Conservation (phyloP, 768 basidiomycete species). For the Paxillus ammoniavirescens region DNA sequence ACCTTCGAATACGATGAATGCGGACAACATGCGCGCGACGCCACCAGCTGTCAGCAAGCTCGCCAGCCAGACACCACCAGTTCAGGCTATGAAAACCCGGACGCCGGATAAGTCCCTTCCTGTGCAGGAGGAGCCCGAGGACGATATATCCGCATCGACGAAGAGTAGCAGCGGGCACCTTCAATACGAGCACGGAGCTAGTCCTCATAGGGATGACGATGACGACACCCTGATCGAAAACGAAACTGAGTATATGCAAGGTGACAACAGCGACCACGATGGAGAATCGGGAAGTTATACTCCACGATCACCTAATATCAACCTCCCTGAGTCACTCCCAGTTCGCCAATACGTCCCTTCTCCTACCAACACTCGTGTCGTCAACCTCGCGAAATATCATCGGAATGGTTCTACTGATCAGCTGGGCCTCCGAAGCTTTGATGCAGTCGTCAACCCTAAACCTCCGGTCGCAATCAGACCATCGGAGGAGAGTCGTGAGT, state of each 20-base stretch:
- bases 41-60: slow-evolving; percentile 38
- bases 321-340: slow-evolving; percentile 49
- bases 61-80: slow-evolving; percentile 54
- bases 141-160: slow-evolving; percentile 43
- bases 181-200: slow-evolving; percentile 34
- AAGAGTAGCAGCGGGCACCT: slow-evolving; percentile 41
- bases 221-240: slow-evolving; percentile 46
- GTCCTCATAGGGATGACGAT: slow-evolving; percentile 44
- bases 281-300: slow-evolving; percentile 60
- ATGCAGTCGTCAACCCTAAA: slow-evolving; percentile 54
- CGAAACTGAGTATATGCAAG: slow-evolving; percentile 31
- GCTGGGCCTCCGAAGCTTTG: slow-evolving; percentile 57
- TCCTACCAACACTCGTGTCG: slow-evolving; percentile 27
- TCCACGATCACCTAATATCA: slow-evolving; percentile 63
- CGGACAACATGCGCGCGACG: slow-evolving; percentile 27
- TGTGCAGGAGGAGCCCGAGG: slow-evolving; percentile 74
- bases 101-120: slow-evolving; percentile 74
- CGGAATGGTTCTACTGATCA: slow-evolving; percentile 63
- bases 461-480: slow-evolving; percentile 22
- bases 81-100: slow-evolving; percentile 50
- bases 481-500: slow-evolving; percentile 30
- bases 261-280: slow-evolving; percentile 37
- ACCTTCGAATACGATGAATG: slow-evolving; percentile 15
- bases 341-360: slow-evolving; percentile 31
- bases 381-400: slow-evolving; percentile 45